Percentiles rank a stretch among this genome's conserved stretches.
phyloP scores from a whole-genome alignment of 139 green algal genomes.

The Mesostigma viride region DNA sequence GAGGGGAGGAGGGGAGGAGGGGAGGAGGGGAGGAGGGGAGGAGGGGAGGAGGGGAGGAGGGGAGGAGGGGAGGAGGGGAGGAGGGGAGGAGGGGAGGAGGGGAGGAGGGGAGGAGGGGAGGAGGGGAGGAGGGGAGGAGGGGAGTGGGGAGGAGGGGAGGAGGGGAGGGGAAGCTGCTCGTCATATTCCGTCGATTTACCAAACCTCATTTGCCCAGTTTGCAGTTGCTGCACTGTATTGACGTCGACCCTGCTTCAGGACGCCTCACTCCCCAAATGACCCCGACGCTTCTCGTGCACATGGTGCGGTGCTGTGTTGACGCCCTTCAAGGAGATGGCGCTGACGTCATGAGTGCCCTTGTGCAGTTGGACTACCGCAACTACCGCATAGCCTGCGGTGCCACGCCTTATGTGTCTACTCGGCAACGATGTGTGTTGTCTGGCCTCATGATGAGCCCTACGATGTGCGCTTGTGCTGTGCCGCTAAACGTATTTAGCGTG shows the following conservation, averaged over 20 bases:
- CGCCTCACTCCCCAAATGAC: not conserved
- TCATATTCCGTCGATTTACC: no score
- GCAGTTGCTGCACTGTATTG: not conserved
- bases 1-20: not conserved
- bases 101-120: not conserved
- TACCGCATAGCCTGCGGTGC: no score
- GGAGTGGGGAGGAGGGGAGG: no score
- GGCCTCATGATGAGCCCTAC: no score
- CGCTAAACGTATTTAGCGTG: no score
- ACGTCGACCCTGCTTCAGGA: not conserved
- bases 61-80: not conserved
- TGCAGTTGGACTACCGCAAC: no score
- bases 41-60: not conserved
- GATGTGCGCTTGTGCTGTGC: no score
- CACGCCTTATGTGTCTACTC: no score
- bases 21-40: not conserved
- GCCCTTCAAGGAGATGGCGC: no score
- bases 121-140: not conserved
- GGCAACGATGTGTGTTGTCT: no score
- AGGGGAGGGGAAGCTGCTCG: not conserved
- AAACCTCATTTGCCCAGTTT: constrained; percentile 1
- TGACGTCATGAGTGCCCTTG: no score
- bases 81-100: not conserved
- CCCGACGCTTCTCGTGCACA: not conserved
- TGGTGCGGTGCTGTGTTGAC: not conserved